These are phyloP conservation scores for Penicillium cinerascens DNA, from an alignment of 495 filamentous ascomycete genomes.

Conservation along the genomic window DNA sequence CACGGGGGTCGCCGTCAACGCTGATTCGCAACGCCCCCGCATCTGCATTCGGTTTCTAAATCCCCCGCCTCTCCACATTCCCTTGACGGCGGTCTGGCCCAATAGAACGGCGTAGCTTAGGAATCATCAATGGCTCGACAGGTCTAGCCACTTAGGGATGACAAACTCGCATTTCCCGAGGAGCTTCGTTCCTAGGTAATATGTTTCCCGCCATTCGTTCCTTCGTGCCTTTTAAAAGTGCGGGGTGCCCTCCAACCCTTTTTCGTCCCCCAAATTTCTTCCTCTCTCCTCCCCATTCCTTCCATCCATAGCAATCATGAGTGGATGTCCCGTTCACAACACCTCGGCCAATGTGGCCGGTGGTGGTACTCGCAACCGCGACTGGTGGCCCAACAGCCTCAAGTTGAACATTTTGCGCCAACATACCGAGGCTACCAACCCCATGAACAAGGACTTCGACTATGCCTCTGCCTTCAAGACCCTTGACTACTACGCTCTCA, in stretches of 20 bases:
- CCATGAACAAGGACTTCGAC: conserved; percentile 57
- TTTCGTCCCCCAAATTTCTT: neutral
- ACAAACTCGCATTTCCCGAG: conserved; percentile 15
- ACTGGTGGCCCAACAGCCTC: conserved; percentile 69
- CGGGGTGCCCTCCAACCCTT: conserved; percentile 9
- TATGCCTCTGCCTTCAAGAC: conserved; percentile 66
- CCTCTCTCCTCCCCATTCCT: neutral
- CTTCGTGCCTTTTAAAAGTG: conserved; percentile 15
- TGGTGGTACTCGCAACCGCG: conserved; percentile 56
- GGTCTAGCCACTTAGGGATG: conserved; percentile 4
- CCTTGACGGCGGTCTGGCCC: conserved; percentile 10
- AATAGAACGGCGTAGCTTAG: conserved; percentile 16
- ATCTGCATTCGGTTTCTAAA: neutral
- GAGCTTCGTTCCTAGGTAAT: conserved; percentile 2
- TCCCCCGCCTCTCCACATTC: conserved; percentile 9
- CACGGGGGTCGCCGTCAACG: conserved; percentile 2
- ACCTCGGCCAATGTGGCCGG: conserved; percentile 52
- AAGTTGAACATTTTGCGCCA: conserved; percentile 69
- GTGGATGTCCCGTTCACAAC: conserved; percentile 50
- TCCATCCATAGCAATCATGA: conserved; percentile 12
- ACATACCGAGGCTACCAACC: conserved; percentile 58
- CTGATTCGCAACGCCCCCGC: conserved; percentile 9
- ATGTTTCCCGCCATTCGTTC: conserved; percentile 15
- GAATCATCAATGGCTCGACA: conserved; percentile 17
- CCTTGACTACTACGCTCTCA: conserved; percentile 65